Evolutionary conservation across 306 rosid species (phyloP).

Genomic region (Vachellia pachyceras): DNA sequence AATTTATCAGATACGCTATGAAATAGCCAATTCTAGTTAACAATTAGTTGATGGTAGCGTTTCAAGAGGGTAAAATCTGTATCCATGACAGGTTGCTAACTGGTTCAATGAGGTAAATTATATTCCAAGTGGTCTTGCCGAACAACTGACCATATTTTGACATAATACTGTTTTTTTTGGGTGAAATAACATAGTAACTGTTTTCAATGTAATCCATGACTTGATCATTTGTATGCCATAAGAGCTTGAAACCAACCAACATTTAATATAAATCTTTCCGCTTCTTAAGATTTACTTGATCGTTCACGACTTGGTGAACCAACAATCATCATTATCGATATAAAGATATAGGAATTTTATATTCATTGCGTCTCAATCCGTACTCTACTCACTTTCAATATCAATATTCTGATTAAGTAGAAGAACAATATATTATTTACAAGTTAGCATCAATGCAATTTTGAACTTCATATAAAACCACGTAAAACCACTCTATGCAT

Average conservation of each 20-base stretch:
- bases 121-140: background rate
- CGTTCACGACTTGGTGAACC: background rate
- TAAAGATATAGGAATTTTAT: no score
- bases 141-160: background rate
- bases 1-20: background rate
- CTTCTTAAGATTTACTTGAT: background rate
- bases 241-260: background rate
- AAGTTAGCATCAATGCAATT: background rate
- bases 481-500: background rate
- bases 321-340: no score
- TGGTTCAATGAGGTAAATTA: background rate
- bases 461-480: background rate
- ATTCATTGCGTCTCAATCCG: no score
- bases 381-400: background rate
- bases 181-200: background rate
- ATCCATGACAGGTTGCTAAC: background rate
- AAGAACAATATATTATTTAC: background rate
- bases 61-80: background rate
- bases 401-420: background rate
- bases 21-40: background rate
- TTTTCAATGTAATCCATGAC: background rate
- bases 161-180: background rate
- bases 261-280: background rate
- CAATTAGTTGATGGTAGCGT: background rate
- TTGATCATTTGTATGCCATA: background rate